Evolutionary conservation across 2,329 filamentous ascomycete species (phyloP).

Genomic region (Xylariaceae sp.): DNA sequence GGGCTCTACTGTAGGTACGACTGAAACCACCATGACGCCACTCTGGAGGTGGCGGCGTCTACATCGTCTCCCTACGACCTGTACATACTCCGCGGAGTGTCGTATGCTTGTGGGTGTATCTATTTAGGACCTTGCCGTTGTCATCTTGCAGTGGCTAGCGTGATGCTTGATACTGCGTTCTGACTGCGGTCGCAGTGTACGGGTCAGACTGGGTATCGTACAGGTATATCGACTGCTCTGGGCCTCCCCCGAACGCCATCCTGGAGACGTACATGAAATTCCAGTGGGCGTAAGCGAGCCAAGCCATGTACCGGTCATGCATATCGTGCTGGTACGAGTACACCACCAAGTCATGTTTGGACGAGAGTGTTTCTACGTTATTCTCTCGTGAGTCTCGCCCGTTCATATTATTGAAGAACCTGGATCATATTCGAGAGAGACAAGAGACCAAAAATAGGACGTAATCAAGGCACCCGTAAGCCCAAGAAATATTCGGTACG

Average conservation of each 20-base stretch:
- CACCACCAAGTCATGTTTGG: not conserved
- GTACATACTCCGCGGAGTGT: not conserved
- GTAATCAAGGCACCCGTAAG: too few relatives aligned
- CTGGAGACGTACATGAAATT: constrained; percentile 2
- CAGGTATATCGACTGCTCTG: constrained; percentile 2
- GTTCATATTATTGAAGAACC: not conserved
- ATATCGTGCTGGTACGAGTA: not conserved
- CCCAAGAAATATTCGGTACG: too few relatives aligned
- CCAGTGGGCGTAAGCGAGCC: constrained; percentile 2
- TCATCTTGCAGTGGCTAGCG: constrained; percentile 6
- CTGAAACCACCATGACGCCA: constrained; percentile 9
- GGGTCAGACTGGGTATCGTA: not conserved
- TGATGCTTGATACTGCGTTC: not conserved
- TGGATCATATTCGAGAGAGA: not conserved
- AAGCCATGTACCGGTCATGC: constrained; percentile 3
- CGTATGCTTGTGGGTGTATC: not conserved
- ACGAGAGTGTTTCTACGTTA: not conserved
- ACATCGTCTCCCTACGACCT: constrained; percentile 1
- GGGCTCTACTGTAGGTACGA: not conserved
- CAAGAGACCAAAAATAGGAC: too few relatives aligned
- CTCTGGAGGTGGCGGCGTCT: constrained; percentile 13
- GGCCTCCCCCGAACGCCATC: constrained; percentile 8
- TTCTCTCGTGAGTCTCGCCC: not conserved
- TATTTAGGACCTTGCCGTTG: constrained; percentile 2
- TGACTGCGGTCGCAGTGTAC: not conserved